Evolutionary conservation across 257 asterid species (phyloP).

Genomic region (Solanum stenotomum): DNA sequence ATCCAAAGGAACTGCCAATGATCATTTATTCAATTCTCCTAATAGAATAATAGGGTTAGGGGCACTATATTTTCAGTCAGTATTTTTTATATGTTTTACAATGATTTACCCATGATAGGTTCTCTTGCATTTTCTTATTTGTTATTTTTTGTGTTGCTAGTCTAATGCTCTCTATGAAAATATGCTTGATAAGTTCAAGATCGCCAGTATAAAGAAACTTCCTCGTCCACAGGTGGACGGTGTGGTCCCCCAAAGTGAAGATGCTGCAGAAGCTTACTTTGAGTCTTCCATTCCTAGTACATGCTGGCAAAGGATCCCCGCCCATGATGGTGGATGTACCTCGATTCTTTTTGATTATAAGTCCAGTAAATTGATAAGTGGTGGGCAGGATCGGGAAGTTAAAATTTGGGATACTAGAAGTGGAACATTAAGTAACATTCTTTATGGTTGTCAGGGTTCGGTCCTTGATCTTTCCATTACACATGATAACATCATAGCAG

Average conservation of each 20-base stretch:
- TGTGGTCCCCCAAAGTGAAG: constrained; percentile 80
- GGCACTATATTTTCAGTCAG: background rate
- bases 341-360: constrained; percentile 52
- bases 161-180: constrained; percentile 71
- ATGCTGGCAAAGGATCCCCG: constrained; percentile 77
- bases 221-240: constrained; percentile 86
- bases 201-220: constrained; percentile 44
- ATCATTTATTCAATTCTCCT: background rate
- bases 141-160: constrained; percentile 19
- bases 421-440: constrained; percentile 41
- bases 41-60: background rate
- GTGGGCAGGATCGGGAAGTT: constrained; percentile 78
- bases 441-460: constrained; percentile 65
- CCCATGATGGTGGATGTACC: constrained; percentile 86
- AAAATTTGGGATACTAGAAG: constrained; percentile 75
- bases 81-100: background rate
- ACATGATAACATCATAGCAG: constrained; percentile 78
- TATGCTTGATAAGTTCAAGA: constrained; percentile 49
- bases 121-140: background rate
- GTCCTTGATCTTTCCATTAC: constrained; percentile 71
- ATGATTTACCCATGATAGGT: background rate
- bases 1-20: background rate
- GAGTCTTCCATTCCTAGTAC: constrained; percentile 70
- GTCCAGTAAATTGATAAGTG: constrained; percentile 62
- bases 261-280: constrained; percentile 68